phyloP scores from a whole-genome alignment of 1,284 basidiomycete species.

The Ganoderma meredithae region DNA sequence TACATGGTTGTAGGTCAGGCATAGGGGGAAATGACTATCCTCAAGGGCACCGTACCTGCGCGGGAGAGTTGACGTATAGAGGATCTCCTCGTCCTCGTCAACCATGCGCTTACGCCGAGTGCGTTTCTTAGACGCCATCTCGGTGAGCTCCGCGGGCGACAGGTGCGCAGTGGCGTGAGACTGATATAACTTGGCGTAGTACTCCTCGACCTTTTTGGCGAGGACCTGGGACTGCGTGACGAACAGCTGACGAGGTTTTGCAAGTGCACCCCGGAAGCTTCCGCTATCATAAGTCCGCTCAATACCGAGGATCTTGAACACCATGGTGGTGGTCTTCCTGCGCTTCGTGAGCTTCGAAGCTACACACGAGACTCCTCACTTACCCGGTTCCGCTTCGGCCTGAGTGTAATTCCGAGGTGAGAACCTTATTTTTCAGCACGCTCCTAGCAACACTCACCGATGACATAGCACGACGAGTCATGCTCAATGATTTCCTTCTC shows the following conservation, averaged over 20 bases:
- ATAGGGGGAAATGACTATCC: constrained; percentile 74
- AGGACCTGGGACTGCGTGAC: constrained; percentile 75
- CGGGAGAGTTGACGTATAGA: constrained; percentile 57
- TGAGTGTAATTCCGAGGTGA: background rate
- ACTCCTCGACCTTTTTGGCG: constrained; percentile 70
- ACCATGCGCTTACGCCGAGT: constrained; percentile 39
- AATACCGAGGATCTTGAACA: constrained; percentile 76
- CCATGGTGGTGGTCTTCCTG: constrained; percentile 79
- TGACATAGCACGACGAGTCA: constrained; percentile 66
- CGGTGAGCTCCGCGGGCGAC: constrained; percentile 47
- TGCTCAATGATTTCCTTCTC: constrained; percentile 72
- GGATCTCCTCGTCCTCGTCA: constrained; percentile 56
- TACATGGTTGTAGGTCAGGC: constrained; percentile 71
- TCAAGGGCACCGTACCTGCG: constrained; percentile 59
- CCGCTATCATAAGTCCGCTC: constrained; percentile 55
- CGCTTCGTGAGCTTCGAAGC: background rate
- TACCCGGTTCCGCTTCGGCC: constrained; percentile 75
- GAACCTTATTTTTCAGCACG: background rate
- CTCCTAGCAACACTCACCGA: constrained; percentile 48
- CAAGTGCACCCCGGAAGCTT: constrained; percentile 35
- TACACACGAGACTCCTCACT: constrained; percentile 13
- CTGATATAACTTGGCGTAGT: constrained; percentile 60
- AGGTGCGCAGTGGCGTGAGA: constrained; percentile 52
- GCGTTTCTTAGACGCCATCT: constrained; percentile 26
- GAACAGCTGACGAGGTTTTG: constrained; percentile 67